A percentile compares a stretch with the other conserved stretches of the same genome.
These are phyloP conservation scores for Streptanthus diversifolius DNA, from an alignment of 345 rosid genomes.

Conservation along the genomic window DNA sequence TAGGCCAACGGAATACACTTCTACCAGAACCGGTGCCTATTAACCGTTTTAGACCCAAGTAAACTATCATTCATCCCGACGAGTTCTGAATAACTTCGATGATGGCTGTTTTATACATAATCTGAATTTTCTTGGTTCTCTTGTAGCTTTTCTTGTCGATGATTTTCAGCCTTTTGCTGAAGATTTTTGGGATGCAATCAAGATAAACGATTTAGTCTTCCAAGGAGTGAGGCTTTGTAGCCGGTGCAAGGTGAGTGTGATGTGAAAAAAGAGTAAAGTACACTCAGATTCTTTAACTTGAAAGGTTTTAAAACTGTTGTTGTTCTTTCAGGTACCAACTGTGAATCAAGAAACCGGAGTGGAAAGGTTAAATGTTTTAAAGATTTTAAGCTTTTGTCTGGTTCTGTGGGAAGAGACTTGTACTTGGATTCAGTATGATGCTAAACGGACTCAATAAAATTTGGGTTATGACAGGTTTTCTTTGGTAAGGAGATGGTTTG, in stretches of 20 bases:
- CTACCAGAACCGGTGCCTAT: conserved; percentile 77
- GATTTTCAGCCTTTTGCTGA: conserved; percentile 78
- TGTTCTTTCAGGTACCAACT: conserved; percentile 56
- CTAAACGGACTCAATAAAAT: background rate
- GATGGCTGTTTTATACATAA: background rate
- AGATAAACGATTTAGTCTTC: conserved; percentile 51
- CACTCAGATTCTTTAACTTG: background rate
- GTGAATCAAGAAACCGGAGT: conserved; percentile 73
- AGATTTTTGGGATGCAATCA: conserved; percentile 78
- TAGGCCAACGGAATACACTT: conserved; percentile 64
- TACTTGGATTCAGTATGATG: background rate
- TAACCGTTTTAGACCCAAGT: conserved; percentile 94
- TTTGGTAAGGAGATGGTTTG: conserved; percentile 84
- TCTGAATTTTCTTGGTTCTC: background rate
- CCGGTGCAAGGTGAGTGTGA: conserved; percentile 73
- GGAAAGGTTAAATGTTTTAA: conserved; percentile 52
- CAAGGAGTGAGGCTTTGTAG: conserved; percentile 70
- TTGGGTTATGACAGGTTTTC: conserved; percentile 47
- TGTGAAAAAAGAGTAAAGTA: background rate
- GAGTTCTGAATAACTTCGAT: background rate
- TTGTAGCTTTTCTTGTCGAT: conserved; percentile 61
- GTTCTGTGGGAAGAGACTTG: conserved; percentile 2
- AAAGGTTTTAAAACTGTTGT: background rate
- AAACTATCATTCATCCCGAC: background rate
- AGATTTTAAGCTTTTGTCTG: background rate